Conservation (phyloP, 106 monocot genomes). For the Allium cepa region DNA sequence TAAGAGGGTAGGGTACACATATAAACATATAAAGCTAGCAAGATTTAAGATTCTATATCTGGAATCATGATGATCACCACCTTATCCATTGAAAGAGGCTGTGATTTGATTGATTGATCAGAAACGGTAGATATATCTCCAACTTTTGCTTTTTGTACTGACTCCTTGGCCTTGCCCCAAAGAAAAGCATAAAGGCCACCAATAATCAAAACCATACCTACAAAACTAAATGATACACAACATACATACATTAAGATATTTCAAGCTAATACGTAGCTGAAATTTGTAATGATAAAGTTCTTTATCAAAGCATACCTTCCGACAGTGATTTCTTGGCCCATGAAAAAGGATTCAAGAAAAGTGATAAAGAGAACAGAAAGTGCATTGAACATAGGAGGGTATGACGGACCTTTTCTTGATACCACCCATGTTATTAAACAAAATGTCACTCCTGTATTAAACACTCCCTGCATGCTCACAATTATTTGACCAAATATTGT, state of each 20-base stretch:
- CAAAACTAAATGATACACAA: conserved; percentile 7
- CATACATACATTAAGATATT: background rate
- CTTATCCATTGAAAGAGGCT: too few species aligned
- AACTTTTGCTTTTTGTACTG: background rate
- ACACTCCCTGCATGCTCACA: conserved; percentile 14
- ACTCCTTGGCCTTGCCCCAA: conserved; percentile 13
- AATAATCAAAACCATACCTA: conserved; percentile 13
- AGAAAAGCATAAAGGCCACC: conserved; percentile 17
- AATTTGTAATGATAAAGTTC: background rate
- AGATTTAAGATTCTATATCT: too few species aligned
- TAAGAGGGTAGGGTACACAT: too few species aligned
- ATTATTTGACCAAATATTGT: background rate
- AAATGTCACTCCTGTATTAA: conserved; percentile 35
- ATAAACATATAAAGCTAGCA: too few species aligned
- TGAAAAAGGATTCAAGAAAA: conserved; percentile 23
- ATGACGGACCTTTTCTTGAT: conserved; percentile 24
- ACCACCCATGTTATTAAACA: conserved; percentile 26
- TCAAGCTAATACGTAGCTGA: background rate
- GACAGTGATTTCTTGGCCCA: conserved; percentile 31
- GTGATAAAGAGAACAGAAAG: conserved; percentile 31
- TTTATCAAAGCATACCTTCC: conserved; percentile 25
- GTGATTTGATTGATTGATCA: background rate
- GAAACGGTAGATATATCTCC: background rate
- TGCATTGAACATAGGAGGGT: conserved; percentile 32
- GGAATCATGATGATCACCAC: too few species aligned